Evolutionary conservation across 108 stramenopile genomes (phyloP).

Genomic region (Cyclostephanos invisitatus): DNA sequence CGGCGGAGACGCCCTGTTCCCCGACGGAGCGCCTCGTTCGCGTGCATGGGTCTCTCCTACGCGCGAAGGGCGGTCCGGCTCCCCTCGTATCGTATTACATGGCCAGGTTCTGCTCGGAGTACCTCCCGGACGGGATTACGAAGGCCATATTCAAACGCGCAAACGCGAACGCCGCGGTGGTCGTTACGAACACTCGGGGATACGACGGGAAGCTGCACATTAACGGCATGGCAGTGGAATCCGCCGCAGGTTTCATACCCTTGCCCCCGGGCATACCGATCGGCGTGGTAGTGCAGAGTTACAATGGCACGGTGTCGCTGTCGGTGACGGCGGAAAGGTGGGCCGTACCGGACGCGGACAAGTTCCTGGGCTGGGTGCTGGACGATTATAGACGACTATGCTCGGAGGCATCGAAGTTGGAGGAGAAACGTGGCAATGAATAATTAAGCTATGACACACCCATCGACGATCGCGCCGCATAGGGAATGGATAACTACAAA

Average conservation of each 20-base stretch:
- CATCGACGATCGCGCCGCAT: too few relatives aligned
- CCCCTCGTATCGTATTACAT: constrained; percentile 59
- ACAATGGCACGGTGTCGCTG: constrained; percentile 60
- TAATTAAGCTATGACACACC: too few relatives aligned
- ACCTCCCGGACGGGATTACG: constrained; percentile 48
- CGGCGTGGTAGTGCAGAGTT: constrained; percentile 75
- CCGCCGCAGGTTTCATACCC: constrained; percentile 77
- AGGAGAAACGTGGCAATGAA: neutral
- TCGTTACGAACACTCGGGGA: constrained; percentile 75
- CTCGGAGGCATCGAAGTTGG: constrained; percentile 33
- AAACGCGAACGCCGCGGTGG: constrained; percentile 72
- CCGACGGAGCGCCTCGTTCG: constrained; percentile 56
- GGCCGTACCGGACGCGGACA: constrained; percentile 85
- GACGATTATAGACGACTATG: constrained; percentile 71
- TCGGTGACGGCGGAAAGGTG: constrained; percentile 78
- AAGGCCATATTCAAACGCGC: constrained; percentile 56
- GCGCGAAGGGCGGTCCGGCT: constrained; percentile 67
- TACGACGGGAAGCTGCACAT: constrained; percentile 67
- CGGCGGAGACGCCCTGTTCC: constrained; percentile 8
- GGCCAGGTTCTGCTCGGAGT: constrained; percentile 49
- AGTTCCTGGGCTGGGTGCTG: constrained; percentile 72
- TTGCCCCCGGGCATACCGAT: constrained; percentile 83
- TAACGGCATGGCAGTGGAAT: constrained; percentile 63
- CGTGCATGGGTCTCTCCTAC: constrained; percentile 58
- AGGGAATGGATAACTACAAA: too few relatives aligned